phyloP scores from a whole-genome alignment of 2,329 filamentous ascomycete species.

The Xylaria sp. region DNA sequence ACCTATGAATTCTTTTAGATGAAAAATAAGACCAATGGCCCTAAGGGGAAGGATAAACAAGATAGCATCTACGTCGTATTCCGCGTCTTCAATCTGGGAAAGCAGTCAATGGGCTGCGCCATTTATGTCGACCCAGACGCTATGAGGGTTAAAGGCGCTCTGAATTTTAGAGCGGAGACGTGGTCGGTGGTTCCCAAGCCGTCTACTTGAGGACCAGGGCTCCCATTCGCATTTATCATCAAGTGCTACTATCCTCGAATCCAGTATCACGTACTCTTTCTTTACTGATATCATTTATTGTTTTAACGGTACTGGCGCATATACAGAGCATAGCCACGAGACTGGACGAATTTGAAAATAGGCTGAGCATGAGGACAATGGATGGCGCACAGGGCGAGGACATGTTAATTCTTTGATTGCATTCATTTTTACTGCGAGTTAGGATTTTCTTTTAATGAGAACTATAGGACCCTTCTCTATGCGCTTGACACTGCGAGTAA shows the following conservation, averaged over 20 bases:
- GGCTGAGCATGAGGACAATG: background rate
- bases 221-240: background rate
- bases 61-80: conserved; percentile 14
- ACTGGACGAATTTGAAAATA: background rate
- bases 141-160: conserved; percentile 5
- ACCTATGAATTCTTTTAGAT: background rate
- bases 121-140: conserved; percentile 9
- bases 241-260: background rate
- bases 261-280: background rate
- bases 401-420: background rate
- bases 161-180: conserved; percentile 9
- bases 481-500: too few relatives aligned
- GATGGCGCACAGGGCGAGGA: background rate
- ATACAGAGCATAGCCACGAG: background rate
- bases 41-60: background rate
- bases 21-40: conserved; percentile 11
- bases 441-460: background rate
- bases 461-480: background rate
- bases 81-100: conserved; percentile 11
- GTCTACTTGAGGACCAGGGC: background rate
- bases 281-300: background rate
- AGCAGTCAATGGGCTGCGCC: conserved; percentile 8
- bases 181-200: conserved; percentile 18
- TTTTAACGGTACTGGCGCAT: background rate
- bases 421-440: background rate